Base-by-base conservation (phyloP, 2,329 filamentous ascomycete species). In the Colletotrichum sp. region DNA sequence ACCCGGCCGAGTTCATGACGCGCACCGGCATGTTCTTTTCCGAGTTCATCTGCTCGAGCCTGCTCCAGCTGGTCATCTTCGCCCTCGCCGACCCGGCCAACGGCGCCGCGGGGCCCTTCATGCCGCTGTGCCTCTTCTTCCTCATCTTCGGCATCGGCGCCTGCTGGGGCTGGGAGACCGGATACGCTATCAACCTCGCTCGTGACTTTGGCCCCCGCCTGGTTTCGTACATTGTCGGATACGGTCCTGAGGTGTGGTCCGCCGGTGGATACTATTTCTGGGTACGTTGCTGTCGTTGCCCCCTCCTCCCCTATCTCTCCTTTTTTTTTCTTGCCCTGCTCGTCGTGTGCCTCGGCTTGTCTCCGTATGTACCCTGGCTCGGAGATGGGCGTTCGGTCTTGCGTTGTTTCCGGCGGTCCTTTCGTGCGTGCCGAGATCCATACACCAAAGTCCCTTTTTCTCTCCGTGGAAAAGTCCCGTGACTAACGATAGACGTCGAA, bases 121-220 rank as follows among this genome's bases (percentile, higher is more conserved):
- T 90, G 73, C 92, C 93, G 0, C 84, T 95, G 3, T 90, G 87
- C 9, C 83, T 95, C 8, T 94, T 94, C 84, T 94, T 95, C 83
- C 85, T 95, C 64, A 92, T 95, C 77, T 95, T 95, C 80, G 93
- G 93, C 9, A 91, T 95, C 26, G 93, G 93, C 21, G 91, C 92
- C 36, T 93, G 92, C 80, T 95, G 94, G 79, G 94, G 94, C 8
- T 95, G 92, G 92, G 91, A 95, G 82, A 95, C 93, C 2, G 93
- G 94, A 48, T 95, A 94, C 83, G 93, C 93, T 18, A 94, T 95
- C 78, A 95, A 95, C 80, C 83, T 94, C 56, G 93, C 93, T 43
- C 89, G 94, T 83, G 94, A 95, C 78, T 94, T 95, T 80, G 92
- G 93, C 1, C 93, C 93, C 12, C 87, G 93, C 13, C 82, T 95